A percentile compares a stretch with the other conserved stretches of the same genome.
Evolutionary conservation across 2,329 filamentous ascomycete genomes (phyloP).

Genomic region (Cladophialophora chaetospira): DNA sequence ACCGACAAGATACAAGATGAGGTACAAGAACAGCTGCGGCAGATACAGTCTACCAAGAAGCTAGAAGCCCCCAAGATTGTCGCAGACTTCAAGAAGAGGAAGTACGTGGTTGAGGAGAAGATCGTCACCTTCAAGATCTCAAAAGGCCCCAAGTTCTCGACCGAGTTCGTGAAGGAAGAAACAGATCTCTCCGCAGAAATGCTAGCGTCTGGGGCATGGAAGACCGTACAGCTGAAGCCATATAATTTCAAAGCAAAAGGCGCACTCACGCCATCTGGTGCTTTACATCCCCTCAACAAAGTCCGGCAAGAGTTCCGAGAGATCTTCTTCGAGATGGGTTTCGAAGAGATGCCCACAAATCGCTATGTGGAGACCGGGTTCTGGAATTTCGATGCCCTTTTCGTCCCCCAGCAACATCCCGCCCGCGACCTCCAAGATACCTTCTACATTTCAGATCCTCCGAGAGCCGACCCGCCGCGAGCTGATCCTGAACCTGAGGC

Average conservation of each 20-base stretch:
- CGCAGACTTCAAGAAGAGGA: conserved; percentile 85
- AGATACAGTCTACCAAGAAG: conserved; percentile 69
- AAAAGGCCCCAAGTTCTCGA: conserved; percentile 86
- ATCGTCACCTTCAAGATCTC: conserved; percentile 78
- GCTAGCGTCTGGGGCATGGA: conserved; percentile 83
- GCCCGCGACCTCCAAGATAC: conserved; percentile 97
- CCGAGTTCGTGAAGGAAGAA: conserved; percentile 87
- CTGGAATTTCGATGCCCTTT: conserved; percentile 98
- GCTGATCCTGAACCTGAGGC: conserved; percentile 53
- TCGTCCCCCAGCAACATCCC: conserved; percentile 95
- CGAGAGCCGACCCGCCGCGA: conserved; percentile 67
- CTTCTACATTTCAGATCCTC: conserved; percentile 94
- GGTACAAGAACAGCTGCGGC: conserved; percentile 73
- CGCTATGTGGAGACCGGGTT: conserved; percentile 94
- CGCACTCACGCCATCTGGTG: conserved; percentile 50
- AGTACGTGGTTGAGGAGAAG: conserved; percentile 82
- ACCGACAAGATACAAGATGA: conserved; percentile 76
- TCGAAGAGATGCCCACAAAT: conserved; percentile 96
- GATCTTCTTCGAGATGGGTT: conserved; percentile 99
- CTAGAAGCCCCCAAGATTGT: conserved; percentile 74
- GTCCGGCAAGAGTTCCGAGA: conserved; percentile 93
- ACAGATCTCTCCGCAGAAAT: conserved; percentile 95
- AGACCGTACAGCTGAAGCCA: conserved; percentile 83
- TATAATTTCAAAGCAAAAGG: conserved; percentile 76
- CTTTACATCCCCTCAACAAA: conserved; percentile 73